A percentile compares a stretch with the other conserved stretches of the same genome.
These are phyloP conservation scores for Podospora anserina DNA, from an alignment of 495 filamentous ascomycete genomes.

Conservation along the genomic window DNA sequence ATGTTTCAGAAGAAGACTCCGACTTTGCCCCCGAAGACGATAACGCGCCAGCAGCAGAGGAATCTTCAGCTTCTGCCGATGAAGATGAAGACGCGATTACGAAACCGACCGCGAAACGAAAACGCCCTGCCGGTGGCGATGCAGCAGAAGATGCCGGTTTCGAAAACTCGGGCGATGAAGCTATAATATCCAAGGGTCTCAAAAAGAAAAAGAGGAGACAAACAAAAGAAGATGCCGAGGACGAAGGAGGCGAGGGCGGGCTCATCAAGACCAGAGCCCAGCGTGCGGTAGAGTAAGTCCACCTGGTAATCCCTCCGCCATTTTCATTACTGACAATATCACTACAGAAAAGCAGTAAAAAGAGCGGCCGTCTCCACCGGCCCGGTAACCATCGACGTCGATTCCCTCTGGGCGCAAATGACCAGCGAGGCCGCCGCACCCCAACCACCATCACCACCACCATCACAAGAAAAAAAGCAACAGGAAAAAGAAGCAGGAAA, in stretches of 20 bases:
- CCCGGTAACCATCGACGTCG: conserved; percentile 82
- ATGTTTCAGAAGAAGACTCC: conserved; percentile 69
- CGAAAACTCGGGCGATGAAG: conserved; percentile 75
- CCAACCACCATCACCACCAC: conserved; percentile 13
- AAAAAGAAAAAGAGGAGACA: conserved; percentile 52
- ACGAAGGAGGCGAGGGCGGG: conserved; percentile 68
- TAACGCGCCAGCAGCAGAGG: conserved; percentile 37
- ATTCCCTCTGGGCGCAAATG: conserved; percentile 83
- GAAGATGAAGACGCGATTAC: conserved; percentile 29
- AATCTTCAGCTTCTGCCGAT: conserved; percentile 43
- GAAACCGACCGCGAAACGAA: conserved; percentile 30
- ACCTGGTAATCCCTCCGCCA: conserved; percentile 28
- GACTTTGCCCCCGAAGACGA: conserved; percentile 65
- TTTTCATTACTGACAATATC: neutral
- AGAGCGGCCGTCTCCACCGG: conserved; percentile 60
- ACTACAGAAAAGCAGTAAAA: conserved; percentile 58
- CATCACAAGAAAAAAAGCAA: conserved; percentile 20
- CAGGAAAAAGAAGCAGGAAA: neutral
- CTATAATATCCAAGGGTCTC: conserved; percentile 60
- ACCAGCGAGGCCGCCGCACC: conserved; percentile 39
- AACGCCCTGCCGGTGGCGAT: conserved; percentile 38
- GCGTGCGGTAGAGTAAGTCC: conserved; percentile 52
- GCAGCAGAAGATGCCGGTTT: conserved; percentile 46
- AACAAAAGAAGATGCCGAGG: conserved; percentile 41
- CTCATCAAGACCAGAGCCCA: conserved; percentile 79